A percentile compares a stretch with the other conserved stretches of the same genome.
These are phyloP conservation scores for Amauroascus verrucosus DNA, from an alignment of 2,329 filamentous ascomycete species.

Conservation along the genomic window DNA sequence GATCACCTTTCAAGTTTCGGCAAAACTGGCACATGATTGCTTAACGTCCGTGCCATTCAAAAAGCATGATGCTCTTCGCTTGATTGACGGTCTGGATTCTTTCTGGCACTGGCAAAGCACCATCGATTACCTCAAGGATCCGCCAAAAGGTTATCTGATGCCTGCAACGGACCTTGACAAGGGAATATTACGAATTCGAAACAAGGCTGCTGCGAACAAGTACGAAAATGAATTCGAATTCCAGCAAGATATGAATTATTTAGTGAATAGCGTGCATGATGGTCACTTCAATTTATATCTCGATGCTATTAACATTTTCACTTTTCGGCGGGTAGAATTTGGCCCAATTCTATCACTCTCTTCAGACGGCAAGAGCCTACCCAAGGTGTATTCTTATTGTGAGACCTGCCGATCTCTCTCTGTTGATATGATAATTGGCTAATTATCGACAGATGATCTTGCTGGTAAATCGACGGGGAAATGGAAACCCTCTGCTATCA, in stretches of 20 bases:
- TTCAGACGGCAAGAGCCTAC: conserved; percentile 47
- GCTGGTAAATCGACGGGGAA: conserved; percentile 11
- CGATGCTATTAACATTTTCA: conserved; percentile 30
- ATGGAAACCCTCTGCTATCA: conserved; percentile 22
- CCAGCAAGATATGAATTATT: conserved; percentile 44
- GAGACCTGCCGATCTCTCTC: background rate
- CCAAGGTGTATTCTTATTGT: conserved; percentile 42
- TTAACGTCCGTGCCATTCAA: conserved; percentile 20
- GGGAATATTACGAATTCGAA: conserved; percentile 38
- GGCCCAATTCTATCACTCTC: conserved; percentile 52
- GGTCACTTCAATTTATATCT: conserved; percentile 41
- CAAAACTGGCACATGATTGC: conserved; percentile 19
- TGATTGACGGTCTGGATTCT: conserved; percentile 19
- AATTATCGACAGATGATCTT: conserved; percentile 15
- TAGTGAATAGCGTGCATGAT: conserved; percentile 50
- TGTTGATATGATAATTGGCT: conserved; percentile 4
- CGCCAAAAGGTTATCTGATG: conserved; percentile 43
- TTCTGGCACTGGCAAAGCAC: conserved; percentile 21
- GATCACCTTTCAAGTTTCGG: conserved; percentile 9
- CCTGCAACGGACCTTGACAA: conserved; percentile 41
- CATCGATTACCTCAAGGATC: conserved; percentile 28
- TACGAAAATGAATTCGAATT: conserved; percentile 48
- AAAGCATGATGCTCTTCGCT: conserved; percentile 16
- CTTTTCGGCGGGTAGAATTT: conserved; percentile 45
- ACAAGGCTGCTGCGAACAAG: conserved; percentile 33